Base-by-base conservation (phyloP, 2,329 filamentous ascomycete genomes). In the Leptographium lundbergii region DNA sequence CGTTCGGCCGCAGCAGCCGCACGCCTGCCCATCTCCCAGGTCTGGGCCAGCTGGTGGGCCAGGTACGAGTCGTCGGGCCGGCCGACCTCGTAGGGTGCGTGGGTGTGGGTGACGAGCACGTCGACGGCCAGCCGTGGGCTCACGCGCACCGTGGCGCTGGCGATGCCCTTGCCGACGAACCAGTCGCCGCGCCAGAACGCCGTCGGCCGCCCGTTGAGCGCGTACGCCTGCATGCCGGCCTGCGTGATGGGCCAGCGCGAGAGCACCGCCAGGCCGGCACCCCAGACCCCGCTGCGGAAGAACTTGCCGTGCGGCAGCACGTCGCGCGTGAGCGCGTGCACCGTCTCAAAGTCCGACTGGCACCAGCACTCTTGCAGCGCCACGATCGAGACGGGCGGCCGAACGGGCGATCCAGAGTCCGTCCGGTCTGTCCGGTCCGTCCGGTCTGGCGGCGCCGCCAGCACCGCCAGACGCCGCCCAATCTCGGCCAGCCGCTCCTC, bases 171-270 rank as follows among this genome's bases (percentile, higher is more conserved):
- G 0, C 94, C 94, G 11, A 96, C 91, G 68, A 85, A 97, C 90
- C 92, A 97, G 71, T 97, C 92, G 13, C 94, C 94, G 61, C 92
- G 80, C 74, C 87, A 96, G 73, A 97, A 96, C 5, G 92, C 92
- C 11, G 91, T 92, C 6, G 94, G 94, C 22, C 92, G 82, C 22
- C 94, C 94, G 70, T 96, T 96, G 57, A 99, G 79, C n/a, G 90
- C 84, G 69, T 96, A 99, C 4, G 78, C 79, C 65, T 84, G 80
- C 90, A 97, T 95, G 67, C 80, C 85, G 71, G 86, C 91, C 74
- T 95, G 88, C 67, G 89, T 86, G 64, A 99, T 91, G 25, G 92
- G 91, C 90, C 91, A 97, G 77, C 84, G 82, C 54, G 89, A 95
- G 54, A 97, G 77, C 63, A 97, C 94, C 59, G 85, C 94, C 50